A percentile compares a stretch with the other conserved stretches of the same genome.
phyloP scores from a whole-genome alignment of 805 yeast species.

The Candida bentonensis region DNA sequence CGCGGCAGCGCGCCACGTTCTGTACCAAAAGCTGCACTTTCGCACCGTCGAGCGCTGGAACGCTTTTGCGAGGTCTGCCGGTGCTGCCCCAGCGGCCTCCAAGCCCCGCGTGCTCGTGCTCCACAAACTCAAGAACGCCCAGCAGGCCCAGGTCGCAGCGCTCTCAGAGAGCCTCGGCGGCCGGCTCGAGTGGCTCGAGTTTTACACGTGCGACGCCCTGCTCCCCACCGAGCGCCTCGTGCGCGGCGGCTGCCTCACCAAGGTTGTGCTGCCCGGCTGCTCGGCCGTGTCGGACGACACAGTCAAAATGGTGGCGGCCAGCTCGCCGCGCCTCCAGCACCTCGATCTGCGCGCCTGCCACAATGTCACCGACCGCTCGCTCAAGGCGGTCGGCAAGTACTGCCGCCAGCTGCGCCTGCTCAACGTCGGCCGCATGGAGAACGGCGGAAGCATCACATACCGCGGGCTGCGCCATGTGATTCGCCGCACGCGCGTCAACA shows the following conservation, averaged over 20 bases:
- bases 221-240: constrained; percentile 40
- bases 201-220: constrained; percentile 68
- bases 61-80: constrained; percentile 22
- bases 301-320: constrained; percentile 35
- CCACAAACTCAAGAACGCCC: constrained; percentile 46
- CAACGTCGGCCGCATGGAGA: constrained; percentile 67
- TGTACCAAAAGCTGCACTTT: constrained; percentile 45
- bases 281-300: constrained; percentile 46
- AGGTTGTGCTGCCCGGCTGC: constrained; percentile 57
- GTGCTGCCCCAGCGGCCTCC: constrained; percentile 10
- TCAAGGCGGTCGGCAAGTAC: constrained; percentile 47
- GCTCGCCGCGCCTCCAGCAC: constrained; percentile 44
- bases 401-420: constrained; percentile 46
- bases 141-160: constrained; percentile 39
- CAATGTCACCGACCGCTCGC: constrained; percentile 57
- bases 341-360: constrained; percentile 81
- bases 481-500: constrained; percentile 41
- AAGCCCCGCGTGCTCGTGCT: constrained; percentile 36
- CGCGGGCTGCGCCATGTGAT: constrained; percentile 46
- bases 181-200: constrained; percentile 53
- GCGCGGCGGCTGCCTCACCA: constrained; percentile 26
- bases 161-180: constrained; percentile 32
- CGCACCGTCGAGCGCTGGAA: constrained; percentile 32
- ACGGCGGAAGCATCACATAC: constrained; percentile 59
- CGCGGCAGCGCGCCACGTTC: constrained; percentile 36